These are phyloP conservation scores for Oleoguttula mirabilis DNA, from an alignment of 495 filamentous ascomycete species.

Conservation along the genomic window DNA sequence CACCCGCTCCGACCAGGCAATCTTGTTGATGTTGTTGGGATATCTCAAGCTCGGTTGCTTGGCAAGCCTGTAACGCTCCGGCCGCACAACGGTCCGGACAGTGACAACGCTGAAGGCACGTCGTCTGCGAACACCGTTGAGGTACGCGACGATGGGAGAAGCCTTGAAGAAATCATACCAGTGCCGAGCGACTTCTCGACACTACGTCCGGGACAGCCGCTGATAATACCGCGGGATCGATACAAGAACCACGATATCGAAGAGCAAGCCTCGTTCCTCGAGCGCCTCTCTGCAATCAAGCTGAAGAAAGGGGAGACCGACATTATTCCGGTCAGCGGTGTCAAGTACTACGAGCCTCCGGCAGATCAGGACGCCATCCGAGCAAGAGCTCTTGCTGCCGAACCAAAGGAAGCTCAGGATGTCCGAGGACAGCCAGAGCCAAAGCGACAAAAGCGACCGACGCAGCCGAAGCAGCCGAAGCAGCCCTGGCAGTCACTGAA, in stretches of 20 bases:
- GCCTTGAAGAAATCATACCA: background rate
- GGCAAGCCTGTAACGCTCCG: slow-evolving; percentile 13
- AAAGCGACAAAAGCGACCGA: too few species aligned
- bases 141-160: background rate
- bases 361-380: too few species aligned
- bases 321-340: slow-evolving; percentile 9
- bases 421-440: too few species aligned
- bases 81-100: background rate
- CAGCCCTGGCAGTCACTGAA: too few species aligned
- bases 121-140: background rate
- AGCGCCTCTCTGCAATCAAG: slow-evolving; percentile 32
- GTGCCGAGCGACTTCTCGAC: background rate
- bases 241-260: background rate
- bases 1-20: slow-evolving; percentile 9
- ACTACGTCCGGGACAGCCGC: background rate
- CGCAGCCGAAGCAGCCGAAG: too few species aligned
- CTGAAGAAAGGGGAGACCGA: slow-evolving; percentile 42
- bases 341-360: slow-evolving; percentile 10
- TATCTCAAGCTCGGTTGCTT: slow-evolving; percentile 8
- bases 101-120: background rate
- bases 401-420: too few species aligned
- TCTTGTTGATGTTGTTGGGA: slow-evolving; percentile 14
- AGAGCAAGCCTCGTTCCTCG: slow-evolving; percentile 17
- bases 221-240: background rate
- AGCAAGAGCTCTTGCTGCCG: too few species aligned